phyloP scores from a whole-genome alignment of 78 protist species.

The Pelomyxa schiedti region DNA sequence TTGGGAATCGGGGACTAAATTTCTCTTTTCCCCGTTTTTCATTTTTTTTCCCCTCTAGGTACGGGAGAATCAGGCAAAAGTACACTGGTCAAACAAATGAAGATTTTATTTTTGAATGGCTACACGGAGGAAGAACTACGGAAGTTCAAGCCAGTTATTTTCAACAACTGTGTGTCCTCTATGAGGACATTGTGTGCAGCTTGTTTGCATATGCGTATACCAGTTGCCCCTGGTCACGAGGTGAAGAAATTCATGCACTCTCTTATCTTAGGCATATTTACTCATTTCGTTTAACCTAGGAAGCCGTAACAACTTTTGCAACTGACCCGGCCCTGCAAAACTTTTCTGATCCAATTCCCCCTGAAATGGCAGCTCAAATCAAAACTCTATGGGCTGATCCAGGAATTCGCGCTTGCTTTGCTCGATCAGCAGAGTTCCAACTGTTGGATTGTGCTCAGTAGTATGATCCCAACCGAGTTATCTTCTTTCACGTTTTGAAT shows the following conservation, averaged over 20 bases:
- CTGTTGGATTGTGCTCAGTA: constrained; percentile 76
- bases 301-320: constrained; percentile 31
- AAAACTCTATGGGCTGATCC: constrained; percentile 66
- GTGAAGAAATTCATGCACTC: constrained; percentile 5
- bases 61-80: constrained; percentile 80
- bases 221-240: constrained; percentile 29
- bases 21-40: too few species aligned
- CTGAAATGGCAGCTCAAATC: constrained; percentile 30
- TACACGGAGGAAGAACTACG: constrained; percentile 50
- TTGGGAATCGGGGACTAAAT: too few species aligned
- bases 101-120: constrained; percentile 60
- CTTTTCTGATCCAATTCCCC: constrained; percentile 23
- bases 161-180: constrained; percentile 35
- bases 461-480: too few species aligned
- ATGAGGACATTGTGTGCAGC: constrained; percentile 47
- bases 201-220: too few species aligned
- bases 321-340: too few species aligned
- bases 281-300: too few species aligned
- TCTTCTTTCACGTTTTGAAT: too few species aligned
- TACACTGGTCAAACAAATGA: constrained; percentile 81
- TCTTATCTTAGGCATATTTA: neutral
- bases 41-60: too few species aligned
- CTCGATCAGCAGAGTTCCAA: constrained; percentile 67
- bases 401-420: constrained; percentile 54
- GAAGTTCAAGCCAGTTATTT: constrained; percentile 27